Percentiles rank a stretch among this genome's conserved stretches.
Conservation (phyloP, 176 grass and related monocot species). For the Cenchrus purpureus region DNA sequence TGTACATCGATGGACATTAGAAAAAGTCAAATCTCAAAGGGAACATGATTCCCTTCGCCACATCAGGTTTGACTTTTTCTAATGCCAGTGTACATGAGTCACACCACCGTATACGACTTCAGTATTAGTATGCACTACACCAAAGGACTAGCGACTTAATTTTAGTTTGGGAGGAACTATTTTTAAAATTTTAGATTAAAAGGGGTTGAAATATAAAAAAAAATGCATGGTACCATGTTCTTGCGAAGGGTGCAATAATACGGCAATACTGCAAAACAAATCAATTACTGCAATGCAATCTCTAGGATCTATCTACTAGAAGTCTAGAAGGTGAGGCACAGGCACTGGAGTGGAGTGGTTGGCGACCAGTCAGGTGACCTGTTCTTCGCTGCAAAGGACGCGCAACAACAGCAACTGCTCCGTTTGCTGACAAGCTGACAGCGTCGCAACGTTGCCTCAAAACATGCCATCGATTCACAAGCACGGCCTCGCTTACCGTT, state of each 20-base stretch:
- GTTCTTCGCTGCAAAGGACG: slow-evolving; percentile 5
- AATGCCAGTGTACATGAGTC: no score
- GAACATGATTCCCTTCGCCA: no score
- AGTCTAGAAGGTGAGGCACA: background rate
- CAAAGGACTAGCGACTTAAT: no score
- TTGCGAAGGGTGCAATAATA: background rate
- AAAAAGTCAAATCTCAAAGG: no score
- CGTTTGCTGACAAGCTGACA: background rate
- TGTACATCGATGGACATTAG: no score
- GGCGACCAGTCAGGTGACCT: background rate
- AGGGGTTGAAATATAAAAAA: no score
- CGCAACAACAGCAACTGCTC: slow-evolving; percentile 3
- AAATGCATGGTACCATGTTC: background rate
- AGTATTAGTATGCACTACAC: no score
- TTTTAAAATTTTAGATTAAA: no score
- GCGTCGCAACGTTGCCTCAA: background rate
- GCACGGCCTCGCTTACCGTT: background rate
- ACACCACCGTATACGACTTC: no score
- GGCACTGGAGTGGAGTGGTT: background rate
- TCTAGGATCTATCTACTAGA: background rate
- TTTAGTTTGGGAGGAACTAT: no score
- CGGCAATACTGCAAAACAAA: no score
- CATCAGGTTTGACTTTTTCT: no score
- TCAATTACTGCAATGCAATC: background rate
- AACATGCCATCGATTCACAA: background rate